phyloP scores from a whole-genome alignment of 2,329 filamentous ascomycete species.

The Cryphonectria japonica region DNA sequence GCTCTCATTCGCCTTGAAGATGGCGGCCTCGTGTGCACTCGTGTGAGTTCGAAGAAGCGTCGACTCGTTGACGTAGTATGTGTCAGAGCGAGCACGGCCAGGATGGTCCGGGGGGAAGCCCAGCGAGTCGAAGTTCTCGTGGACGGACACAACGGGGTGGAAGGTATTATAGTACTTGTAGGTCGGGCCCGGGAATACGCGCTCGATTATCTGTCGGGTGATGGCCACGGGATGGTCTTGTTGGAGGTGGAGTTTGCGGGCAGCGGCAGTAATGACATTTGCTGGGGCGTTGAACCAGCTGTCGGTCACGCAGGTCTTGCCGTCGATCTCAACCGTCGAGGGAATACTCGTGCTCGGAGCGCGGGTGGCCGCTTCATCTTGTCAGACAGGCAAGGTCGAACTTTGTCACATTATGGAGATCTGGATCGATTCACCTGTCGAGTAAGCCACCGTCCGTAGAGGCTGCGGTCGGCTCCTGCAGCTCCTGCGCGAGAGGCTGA shows the following conservation, averaged over 20 bases:
- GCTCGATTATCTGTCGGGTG: slow-evolving; percentile 90
- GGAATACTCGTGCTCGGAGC: slow-evolving; percentile 23
- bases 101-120: slow-evolving; percentile 89
- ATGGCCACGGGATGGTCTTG: slow-evolving; percentile 88
- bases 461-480: neutral
- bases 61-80: slow-evolving; percentile 87
- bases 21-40: slow-evolving; percentile 86
- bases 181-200: slow-evolving; percentile 73
- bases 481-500: slow-evolving; percentile 11
- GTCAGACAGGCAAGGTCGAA: slow-evolving; percentile 23
- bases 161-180: slow-evolving; percentile 80
- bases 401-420: neutral
- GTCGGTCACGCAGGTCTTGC: slow-evolving; percentile 68
- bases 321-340: slow-evolving; percentile 60
- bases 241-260: slow-evolving; percentile 84
- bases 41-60: slow-evolving; percentile 93
- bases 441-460: slow-evolving; percentile 21
- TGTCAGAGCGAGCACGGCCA: slow-evolving; percentile 85
- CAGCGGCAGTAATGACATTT: slow-evolving; percentile 74
- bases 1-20: slow-evolving; percentile 72
- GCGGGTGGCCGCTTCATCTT: slow-evolving; percentile 31
- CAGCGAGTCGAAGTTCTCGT: slow-evolving; percentile 95
- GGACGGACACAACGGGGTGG: slow-evolving; percentile 80
- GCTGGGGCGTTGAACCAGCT: slow-evolving; percentile 83
- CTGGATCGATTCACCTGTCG: slow-evolving; percentile 28